A percentile compares a stretch with the other conserved stretches of the same genome.
Evolutionary conservation across 345 rosid species (phyloP).

Genomic region (Dimocarpus longan): DNA sequence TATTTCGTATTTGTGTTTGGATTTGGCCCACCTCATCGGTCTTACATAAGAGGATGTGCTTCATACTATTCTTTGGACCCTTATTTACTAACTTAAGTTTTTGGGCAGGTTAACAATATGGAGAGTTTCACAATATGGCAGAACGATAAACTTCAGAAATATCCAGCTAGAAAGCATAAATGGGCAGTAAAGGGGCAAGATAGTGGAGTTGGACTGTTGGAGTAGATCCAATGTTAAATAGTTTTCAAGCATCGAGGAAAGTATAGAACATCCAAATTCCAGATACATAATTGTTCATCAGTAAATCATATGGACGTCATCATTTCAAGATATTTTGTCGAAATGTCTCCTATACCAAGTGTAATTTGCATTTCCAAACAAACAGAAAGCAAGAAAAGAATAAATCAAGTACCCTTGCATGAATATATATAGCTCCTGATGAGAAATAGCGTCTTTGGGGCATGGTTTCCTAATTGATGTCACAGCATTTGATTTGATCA

Average conservation of each 20-base stretch:
- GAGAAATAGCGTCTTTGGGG: constrained; percentile 45
- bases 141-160: neutral
- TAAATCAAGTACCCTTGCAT: constrained; percentile 56
- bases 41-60: neutral
- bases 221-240: neutral
- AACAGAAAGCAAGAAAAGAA: neutral
- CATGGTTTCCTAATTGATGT: constrained; percentile 59
- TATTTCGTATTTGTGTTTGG: neutral
- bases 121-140: neutral
- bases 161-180: neutral
- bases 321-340: neutral
- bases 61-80: neutral
- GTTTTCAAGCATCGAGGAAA: neutral
- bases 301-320: neutral
- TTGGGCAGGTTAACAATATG: neutral
- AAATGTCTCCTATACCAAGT: neutral
- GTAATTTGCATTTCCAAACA: neutral
- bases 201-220: neutral
- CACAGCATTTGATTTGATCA: constrained; percentile 30
- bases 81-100: neutral
- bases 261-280: neutral
- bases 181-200: neutral
- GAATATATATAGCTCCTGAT: constrained; percentile 77
- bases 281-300: neutral
- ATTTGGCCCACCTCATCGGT: neutral